Evolutionary conservation across 345 rosid genomes (phyloP).

Genomic region (Salix koriyanagi): DNA sequence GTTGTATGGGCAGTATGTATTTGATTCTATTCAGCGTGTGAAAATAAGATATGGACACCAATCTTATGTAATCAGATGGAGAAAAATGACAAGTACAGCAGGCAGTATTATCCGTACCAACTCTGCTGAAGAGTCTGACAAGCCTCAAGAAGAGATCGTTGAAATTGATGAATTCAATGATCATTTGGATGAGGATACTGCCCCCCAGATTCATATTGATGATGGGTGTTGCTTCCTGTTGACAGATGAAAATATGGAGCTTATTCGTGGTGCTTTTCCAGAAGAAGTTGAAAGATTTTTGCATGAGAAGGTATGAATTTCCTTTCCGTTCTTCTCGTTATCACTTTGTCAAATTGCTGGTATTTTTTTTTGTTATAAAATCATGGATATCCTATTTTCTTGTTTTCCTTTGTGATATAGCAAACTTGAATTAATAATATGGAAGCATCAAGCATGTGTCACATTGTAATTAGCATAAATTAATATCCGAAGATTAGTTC

Average conservation of each 20-base stretch:
- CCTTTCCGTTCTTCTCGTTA: neutral
- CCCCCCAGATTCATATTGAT: constrained; percentile 47
- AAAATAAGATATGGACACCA: constrained; percentile 64
- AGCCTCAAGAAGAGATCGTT: constrained; percentile 32
- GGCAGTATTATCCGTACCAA: constrained; percentile 16
- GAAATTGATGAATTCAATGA: constrained; percentile 48
- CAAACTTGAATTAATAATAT: neutral
- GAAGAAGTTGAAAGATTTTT: constrained; percentile 53
- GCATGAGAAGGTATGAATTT: constrained; percentile 53
- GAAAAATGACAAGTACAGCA: constrained; percentile 37
- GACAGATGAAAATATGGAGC: constrained; percentile 72
- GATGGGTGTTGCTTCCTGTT: constrained; percentile 50
- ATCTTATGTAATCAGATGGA: constrained; percentile 71
- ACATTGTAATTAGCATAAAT: neutral
- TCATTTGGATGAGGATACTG: constrained; percentile 41
- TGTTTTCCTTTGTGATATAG: neutral
- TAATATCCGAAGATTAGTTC: neutral
- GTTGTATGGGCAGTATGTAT: constrained; percentile 61
- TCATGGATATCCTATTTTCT: neutral
- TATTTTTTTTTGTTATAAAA: neutral
- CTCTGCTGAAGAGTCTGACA: constrained; percentile 30
- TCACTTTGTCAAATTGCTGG: neutral
- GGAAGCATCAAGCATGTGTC: neutral
- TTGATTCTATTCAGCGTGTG: constrained; percentile 66
- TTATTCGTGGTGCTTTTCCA: constrained; percentile 68